phyloP scores from a whole-genome alignment of 2,329 filamentous ascomycete genomes.

The Monosporascus sp. region DNA sequence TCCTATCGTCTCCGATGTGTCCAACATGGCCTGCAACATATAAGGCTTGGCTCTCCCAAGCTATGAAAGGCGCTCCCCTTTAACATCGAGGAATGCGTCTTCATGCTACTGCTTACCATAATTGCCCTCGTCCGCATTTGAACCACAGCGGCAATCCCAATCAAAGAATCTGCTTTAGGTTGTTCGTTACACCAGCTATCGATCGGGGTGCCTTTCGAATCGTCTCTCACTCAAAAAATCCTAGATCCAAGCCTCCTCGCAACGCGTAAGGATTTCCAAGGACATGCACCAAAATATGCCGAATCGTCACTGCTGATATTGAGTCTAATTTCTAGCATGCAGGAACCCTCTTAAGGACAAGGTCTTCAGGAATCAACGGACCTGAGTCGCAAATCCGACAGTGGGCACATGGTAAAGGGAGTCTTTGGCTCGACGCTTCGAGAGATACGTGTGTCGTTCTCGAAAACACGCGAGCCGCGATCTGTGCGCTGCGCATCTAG shows the following conservation, averaged over 20 bases:
- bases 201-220: constrained; percentile 58
- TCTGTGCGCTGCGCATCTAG: constrained; percentile 65
- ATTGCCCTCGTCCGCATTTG: constrained; percentile 12
- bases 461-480: constrained; percentile 63
- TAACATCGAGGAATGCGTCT: too few relatives aligned
- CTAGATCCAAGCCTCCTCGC: constrained; percentile 63
- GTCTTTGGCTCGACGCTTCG: constrained; percentile 52
- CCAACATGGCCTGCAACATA: too few relatives aligned
- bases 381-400: constrained; percentile 64
- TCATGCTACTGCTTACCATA: too few relatives aligned
- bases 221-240: constrained; percentile 58
- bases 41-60: too few relatives aligned
- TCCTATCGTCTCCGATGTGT: too few relatives aligned
- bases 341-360: constrained; percentile 60
- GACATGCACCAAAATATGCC: constrained; percentile 71
- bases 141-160: constrained; percentile 36
- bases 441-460: constrained; percentile 53
- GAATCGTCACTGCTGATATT: constrained; percentile 72
- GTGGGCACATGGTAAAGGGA: constrained; percentile 66
- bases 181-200: constrained; percentile 64
- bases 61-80: too few relatives aligned
- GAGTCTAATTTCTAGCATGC: constrained; percentile 57
- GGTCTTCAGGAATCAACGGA: constrained; percentile 47
- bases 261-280: constrained; percentile 71
- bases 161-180: constrained; percentile 56